Conservation (phyloP, 2,329 filamentous ascomycete species). For the Exophiala calicioides region DNA sequence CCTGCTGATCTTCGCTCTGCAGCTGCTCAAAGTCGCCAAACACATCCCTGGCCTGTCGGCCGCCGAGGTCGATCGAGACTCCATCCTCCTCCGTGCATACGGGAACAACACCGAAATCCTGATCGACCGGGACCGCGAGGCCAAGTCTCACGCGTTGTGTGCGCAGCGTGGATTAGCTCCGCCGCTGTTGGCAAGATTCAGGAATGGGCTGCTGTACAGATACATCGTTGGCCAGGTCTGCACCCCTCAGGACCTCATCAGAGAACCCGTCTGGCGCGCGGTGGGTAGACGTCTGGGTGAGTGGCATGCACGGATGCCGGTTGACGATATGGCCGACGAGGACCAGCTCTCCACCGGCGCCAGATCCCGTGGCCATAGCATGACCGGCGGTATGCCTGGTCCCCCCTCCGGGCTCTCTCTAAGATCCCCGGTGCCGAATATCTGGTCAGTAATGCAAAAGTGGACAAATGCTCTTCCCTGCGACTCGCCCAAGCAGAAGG, state of each 20-base stretch:
- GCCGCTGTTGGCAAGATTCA: constrained; percentile 82
- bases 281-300: constrained; percentile 82
- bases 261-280: constrained; percentile 73
- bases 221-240: constrained; percentile 82
- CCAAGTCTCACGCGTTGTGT: constrained; percentile 76
- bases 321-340: constrained; percentile 46
- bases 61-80: constrained; percentile 77
- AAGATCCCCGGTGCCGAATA: constrained; percentile 74
- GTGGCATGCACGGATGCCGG: constrained; percentile 79
- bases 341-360: constrained; percentile 19
- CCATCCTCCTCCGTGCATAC: constrained; percentile 88
- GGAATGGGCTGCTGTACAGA: constrained; percentile 93
- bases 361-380: constrained; percentile 19
- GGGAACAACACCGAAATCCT: constrained; percentile 91
- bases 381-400: constrained; percentile 4
- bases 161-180: constrained; percentile 82
- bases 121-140: constrained; percentile 84
- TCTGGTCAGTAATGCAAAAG: constrained; percentile 95
- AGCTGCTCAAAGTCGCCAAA: constrained; percentile 55
- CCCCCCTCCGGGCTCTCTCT: constrained; percentile 44
- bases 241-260: constrained; percentile 75
- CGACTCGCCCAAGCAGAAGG: constrained; percentile 66
- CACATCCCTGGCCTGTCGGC: constrained; percentile 65
- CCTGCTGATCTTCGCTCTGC: constrained; percentile 31
- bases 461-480: constrained; percentile 87